Evolutionary conservation across 805 yeast species (phyloP), one percentile per base, ranked within the genome.

Genomic region (Ascoidea tarda): DNA sequence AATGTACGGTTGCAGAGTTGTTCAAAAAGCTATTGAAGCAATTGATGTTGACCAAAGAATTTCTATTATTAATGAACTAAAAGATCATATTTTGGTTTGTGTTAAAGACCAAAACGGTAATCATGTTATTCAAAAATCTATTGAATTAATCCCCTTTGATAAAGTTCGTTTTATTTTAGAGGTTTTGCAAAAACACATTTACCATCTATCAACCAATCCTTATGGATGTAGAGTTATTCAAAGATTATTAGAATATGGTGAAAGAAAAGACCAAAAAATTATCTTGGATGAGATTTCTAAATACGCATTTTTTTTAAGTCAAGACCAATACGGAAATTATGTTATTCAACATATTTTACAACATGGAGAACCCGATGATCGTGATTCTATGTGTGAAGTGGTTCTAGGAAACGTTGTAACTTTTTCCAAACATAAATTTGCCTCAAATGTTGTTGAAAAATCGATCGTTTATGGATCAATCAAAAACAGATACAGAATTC

Each of bases 141-240:
- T 93, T 59, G 99, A 93, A 68, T 72, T 79, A 55, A 80, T 90
- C 50, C 93, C 96, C 5, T 79, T 86, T 54, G 78, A 73, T 31
- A 69, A 75, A 48, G 76, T 88, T 53, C 75, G 80, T 45, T 90
- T 88, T 60, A 79, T 93, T 49, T 73, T 88, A 61, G 81, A 78
- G 42, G 78, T 89, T 33, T 74, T 93, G 58, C 76, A 73, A 54
- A 78, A 77, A 32, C 81, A 77, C 51, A 84, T 89, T 51, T 86
- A 87, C 62, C 95, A 86, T 62, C 72, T 93, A 57, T 85, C 97
- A 0, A 85, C 95, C 0, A 97, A 93, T 68, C 95, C 97, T 1
- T 93, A 93, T 66, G 99, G 99, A 21, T 93, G 99, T 68, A 78
- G 99, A 52, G 99, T 93, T 2, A 86, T 93, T 57, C 99, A 93